Base-by-base conservation (phyloP, 352 stramenopile genomes). In the Phytophthora pinifolia region DNA sequence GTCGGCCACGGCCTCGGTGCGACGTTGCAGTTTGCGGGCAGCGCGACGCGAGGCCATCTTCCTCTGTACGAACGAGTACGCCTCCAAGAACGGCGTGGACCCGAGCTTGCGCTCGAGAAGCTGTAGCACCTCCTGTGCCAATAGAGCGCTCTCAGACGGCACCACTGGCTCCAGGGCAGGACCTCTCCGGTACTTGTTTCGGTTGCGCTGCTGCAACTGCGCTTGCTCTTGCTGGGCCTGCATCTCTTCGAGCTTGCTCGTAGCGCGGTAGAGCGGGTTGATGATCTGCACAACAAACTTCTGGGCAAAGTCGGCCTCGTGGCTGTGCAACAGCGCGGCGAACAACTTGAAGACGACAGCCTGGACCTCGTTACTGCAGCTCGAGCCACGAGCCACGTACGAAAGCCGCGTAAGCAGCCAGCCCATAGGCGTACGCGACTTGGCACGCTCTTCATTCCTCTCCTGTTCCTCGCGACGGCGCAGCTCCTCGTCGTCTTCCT, bases 331-430 rank as follows among this genome's bases (percentile, higher is more conserved):
- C 15, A 94, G 67, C 34, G 74, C 78, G 4, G 86, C 88, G 47
- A 96, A 96, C 36, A 96, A 68, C 63, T 93, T 90, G 65, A 90
- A 96, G 17, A 95, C 70, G 1, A 84, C 67, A 22, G 45, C 53
- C 57, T 92, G 86, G n/a, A 90, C 80, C 14, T 79, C 39, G 49
- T 82, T 62, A 6, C 62, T 78, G 27, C 69, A 59, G 20, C 50
- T 62, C 22, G 74, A 70, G 5, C 67, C 72, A 15, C 88, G 85
- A 1, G 79, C 78, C 12, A 92, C 60, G 58, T 83, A 96, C 30
- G 86, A 96, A 9, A 96, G 54, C 6, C 85, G 85, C 9, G 82
- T 93, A 20, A 96, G 79, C 29, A 96, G 51, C 86, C 86, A 96
- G 17, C 79, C 77, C 8, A 93, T 68, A 1, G 82, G 82, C 4